Evolutionary conservation across 805 yeast species (phyloP), one percentile per base, ranked within the genome.

Genomic region (Diddensiella caesifluorescens): DNA sequence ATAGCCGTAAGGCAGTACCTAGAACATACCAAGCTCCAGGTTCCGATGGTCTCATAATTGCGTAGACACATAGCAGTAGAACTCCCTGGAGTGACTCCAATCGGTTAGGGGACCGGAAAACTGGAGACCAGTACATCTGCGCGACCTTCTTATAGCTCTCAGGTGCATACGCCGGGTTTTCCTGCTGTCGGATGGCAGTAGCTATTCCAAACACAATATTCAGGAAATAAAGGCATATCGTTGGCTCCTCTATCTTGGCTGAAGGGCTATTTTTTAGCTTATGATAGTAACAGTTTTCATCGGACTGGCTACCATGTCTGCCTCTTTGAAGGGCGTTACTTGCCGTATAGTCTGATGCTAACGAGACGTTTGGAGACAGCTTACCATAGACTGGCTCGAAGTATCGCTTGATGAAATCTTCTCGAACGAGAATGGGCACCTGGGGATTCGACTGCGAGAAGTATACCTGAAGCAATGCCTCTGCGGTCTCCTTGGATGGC

Each of bases 1-100:
- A 79, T 38, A 85, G 61, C 46, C 96, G 70, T 38, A 86, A 61
- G 0, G 90, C 88, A 1, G 85, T 75, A 0, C 95, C 95, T 49
- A 85, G 64, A 3, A 83, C 77, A 57, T 85, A 85, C 97, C 97
- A 88, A n/a, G 85, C 86, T 3, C 95, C 92, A 0, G 95, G 95
- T 10, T 76, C 75, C 1, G 90, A 80, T 0, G 96, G 96, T 44
- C 95, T 71, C 95, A 88, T 86, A 25, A 82, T 70, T 0, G 94
- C 77, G 56, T 83, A 88, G 3, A 80, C 56, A 0, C 90, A 77
- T 31, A 83, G 63, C 10, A 85, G 64, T 13, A 88, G 57, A 10
- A 84, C 65, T 0, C 89, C 88, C 55, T 83, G 90, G 3, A 88
- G 60, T 1, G 83, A 71, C 52, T 84, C 94, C 28, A 86, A 62